Percentiles rank a stretch among this genome's conserved stretches.
Evolutionary conservation across 2,329 filamentous ascomycete genomes (phyloP).

Genomic region (Stagonosporopsis cucurbitacearum): DNA sequence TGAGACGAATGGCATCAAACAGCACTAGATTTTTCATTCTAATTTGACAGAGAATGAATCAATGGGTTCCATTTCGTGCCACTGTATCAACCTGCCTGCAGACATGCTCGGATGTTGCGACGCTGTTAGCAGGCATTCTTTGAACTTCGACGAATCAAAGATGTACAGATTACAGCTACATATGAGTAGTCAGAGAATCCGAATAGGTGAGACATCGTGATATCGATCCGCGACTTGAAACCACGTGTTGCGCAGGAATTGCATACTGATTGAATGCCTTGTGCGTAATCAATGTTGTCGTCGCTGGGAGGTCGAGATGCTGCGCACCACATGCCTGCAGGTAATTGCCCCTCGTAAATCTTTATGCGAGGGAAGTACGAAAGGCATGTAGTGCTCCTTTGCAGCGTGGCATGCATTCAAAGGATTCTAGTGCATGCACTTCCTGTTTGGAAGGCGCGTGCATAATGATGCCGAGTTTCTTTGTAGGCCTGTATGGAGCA

Average conservation of each 20-base stretch:
- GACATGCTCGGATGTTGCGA: background rate
- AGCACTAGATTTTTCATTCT: background rate
- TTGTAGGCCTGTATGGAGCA: background rate
- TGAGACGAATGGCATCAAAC: slow-evolving; percentile 2
- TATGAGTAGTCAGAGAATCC: slow-evolving; percentile 16
- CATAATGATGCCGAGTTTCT: slow-evolving; percentile 10
- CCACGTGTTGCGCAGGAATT: background rate
- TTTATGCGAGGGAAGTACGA: slow-evolving; percentile 10
- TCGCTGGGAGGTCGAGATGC: background rate
- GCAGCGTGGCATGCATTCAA: slow-evolving; percentile 13
- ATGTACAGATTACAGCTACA: slow-evolving; percentile 24
- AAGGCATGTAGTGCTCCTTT: background rate
- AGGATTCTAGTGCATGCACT: background rate
- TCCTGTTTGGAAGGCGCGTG: slow-evolving; percentile 18
- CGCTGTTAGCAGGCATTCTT: slow-evolving; percentile 16
- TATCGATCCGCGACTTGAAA: slow-evolving; percentile 3
- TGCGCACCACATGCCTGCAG: slow-evolving; percentile 17
- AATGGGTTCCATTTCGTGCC: slow-evolving; percentile 2
- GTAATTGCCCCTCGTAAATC: slow-evolving; percentile 18
- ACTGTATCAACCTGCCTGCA: slow-evolving; percentile 6
- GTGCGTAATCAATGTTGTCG: background rate
- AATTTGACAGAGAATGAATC: slow-evolving; percentile 11
- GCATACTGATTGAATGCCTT: background rate
- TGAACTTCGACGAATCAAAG: slow-evolving; percentile 10
- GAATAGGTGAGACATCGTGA: slow-evolving; percentile 2